Conservation (phyloP, 2,329 filamentous ascomycete genomes). For the Alternaria triticimaculans region DNA sequence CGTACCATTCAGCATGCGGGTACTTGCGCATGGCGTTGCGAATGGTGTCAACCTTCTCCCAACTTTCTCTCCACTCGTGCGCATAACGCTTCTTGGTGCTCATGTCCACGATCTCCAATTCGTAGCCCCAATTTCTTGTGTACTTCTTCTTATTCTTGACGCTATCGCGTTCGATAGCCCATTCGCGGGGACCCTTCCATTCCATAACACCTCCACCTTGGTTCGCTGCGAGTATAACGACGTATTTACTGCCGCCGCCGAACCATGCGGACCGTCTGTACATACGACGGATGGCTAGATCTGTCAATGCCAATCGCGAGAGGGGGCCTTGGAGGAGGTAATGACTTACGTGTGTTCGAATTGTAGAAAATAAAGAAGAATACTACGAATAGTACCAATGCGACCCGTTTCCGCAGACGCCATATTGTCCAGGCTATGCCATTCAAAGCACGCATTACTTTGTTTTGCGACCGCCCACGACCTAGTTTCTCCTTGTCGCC, state of each 20-base stretch:
- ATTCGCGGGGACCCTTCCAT: slow-evolving; percentile 96
- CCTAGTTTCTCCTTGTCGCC: slow-evolving; percentile 80
- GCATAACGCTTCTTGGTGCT: slow-evolving; percentile 98
- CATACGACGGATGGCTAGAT: slow-evolving; percentile 60
- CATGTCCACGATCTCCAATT: slow-evolving; percentile 97
- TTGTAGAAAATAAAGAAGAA: slow-evolving; percentile 71
- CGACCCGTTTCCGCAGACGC: slow-evolving; percentile 68
- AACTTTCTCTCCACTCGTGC: slow-evolving; percentile 98
- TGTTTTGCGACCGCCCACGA: slow-evolving; percentile 57
- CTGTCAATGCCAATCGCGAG: slow-evolving; percentile 12
- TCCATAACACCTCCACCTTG: slow-evolving; percentile 98
- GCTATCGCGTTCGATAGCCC: slow-evolving; percentile 97
- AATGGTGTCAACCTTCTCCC: slow-evolving; percentile 98
- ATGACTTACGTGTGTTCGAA: slow-evolving; percentile 71
- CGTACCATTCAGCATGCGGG: slow-evolving; percentile 93
- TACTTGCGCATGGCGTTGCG: slow-evolving; percentile 90
- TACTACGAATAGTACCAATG: slow-evolving; percentile 66
- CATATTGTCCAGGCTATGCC: slow-evolving; percentile 62
- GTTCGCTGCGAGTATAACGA: slow-evolving; percentile 92
- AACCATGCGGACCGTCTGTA: slow-evolving; percentile 77
- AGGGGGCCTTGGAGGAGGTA: background rate
- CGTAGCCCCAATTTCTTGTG: slow-evolving; percentile 86
- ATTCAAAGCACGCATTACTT: slow-evolving; percentile 43
- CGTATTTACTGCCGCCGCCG: slow-evolving; percentile 88
- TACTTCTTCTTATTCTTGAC: slow-evolving; percentile 95